Evolutionary conservation across 345 rosid species (phyloP), one percentile per base, ranked within the genome.

Genomic region (Clarkia xantiana): DNA sequence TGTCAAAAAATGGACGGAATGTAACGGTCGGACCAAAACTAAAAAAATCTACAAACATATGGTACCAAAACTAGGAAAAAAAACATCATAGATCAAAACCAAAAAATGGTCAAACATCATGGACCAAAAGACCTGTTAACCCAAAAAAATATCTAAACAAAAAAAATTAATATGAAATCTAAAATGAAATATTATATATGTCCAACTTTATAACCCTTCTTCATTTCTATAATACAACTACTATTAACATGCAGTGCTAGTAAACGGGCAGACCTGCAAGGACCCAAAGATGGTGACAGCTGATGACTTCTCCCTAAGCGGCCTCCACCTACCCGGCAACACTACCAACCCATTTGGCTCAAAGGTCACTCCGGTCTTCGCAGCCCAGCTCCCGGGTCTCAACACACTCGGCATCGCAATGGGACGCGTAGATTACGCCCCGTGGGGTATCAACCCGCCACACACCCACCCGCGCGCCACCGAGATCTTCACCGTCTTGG

Each of bases 371-470:
- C 63, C 47, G 2, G 63, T 53, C 4, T 10, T 17, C 0, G 68
- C 42, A 15, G 20, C 49, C 15, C 58, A 57, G 19, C 3, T 63
- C 7, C 68, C 60, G 0, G 63, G 60, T 1, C 59, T 64, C 34
- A 58, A 64, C 59, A 58, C 68, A 1, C 63, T 58, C 11, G 68
- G 68, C 29, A 16, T 58, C 19, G 53, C 68, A 7, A 13, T 53
- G 18, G 60, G 46, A 38, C 60, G 59, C 4, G 38, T 64, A 6
- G 63, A 64, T 41, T 57, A 44, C 15, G 38, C 55, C 11, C 52
- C 54, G 3, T 58, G 51, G 58, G 68, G 68, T 2, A 9, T 64
- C 12, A 17, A 18, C n/a, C 42, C 63, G 18, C 59, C 67, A 0
- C 67, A 57, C 45, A 14, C 29, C n/a, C 67, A 63, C 45, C 62